Evolutionary conservation across 2,329 filamentous ascomycete genomes (phyloP).

Genomic region (Aspergillus hortae): DNA sequence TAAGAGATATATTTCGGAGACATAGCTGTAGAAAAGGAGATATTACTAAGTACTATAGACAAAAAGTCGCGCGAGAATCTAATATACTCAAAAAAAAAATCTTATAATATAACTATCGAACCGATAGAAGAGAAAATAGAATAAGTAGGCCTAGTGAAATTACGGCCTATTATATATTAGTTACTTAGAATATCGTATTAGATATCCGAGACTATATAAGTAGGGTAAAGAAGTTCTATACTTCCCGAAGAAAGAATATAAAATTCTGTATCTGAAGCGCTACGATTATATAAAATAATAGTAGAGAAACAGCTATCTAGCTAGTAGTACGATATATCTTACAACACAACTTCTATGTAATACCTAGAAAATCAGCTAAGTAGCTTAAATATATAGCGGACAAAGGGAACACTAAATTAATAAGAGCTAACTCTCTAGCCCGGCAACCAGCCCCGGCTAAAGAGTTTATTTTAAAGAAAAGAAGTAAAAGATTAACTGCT

Average conservation of each 20-base stretch:
- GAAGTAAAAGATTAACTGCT: too few species aligned
- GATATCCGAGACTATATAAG: conserved; percentile 7
- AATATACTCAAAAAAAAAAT: conserved; percentile 23
- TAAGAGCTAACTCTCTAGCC: too few species aligned
- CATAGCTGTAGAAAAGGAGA: conserved; percentile 8
- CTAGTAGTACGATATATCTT: conserved; percentile 17
- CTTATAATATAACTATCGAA: conserved; percentile 21
- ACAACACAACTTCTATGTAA: conserved; percentile 12
- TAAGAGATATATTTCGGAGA: conserved; percentile 18
- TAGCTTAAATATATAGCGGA: conserved; percentile 14
- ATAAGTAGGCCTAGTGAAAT: conserved; percentile 14
- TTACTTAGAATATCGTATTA: not conserved
- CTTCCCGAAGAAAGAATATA: conserved; percentile 8
- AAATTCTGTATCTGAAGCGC: conserved; percentile 6
- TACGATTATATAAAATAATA: conserved; percentile 16
- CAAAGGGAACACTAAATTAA: conserved; percentile 21
- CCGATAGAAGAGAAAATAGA: conserved; percentile 17
- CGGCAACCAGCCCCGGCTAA: too few species aligned
- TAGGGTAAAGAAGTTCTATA: conserved; percentile 15
- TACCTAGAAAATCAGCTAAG: conserved; percentile 16
- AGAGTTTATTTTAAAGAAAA: too few species aligned
- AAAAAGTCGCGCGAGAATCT: conserved; percentile 15
- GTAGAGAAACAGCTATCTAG: conserved; percentile 17
- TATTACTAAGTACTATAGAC: conserved; percentile 21
- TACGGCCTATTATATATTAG: conserved; percentile 14